These are phyloP conservation scores for Dichomitus squalens DNA, from an alignment of 1,284 basidiomycete genomes.

Conservation along the genomic window DNA sequence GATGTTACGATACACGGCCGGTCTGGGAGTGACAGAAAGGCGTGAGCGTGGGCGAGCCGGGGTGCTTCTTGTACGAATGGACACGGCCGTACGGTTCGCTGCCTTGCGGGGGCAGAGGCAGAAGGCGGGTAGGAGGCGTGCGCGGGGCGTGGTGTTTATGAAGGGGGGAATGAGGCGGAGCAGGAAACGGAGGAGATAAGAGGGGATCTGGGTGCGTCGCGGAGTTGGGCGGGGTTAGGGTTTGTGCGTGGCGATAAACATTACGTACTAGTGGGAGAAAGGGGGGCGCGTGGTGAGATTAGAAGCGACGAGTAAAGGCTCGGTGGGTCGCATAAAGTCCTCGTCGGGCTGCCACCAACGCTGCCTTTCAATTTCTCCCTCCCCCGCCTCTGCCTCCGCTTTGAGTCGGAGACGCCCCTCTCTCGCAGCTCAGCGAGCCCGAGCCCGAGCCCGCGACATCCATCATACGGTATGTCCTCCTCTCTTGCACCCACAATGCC, in stretches of 20 bases:
- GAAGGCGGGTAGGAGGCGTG: neutral
- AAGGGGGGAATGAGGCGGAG: slow-evolving; percentile 9
- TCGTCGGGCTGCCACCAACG: slow-evolving; percentile 1
- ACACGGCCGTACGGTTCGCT: neutral
- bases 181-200: slow-evolving; percentile 18
- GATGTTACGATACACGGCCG: slow-evolving; percentile 14
- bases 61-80: neutral
- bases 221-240: slow-evolving; percentile 12
- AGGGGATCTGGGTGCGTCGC: slow-evolving; percentile 9
- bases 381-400: slow-evolving; percentile 30
- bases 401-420: slow-evolving; percentile 33
- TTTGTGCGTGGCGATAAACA: slow-evolving; percentile 4
- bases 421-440: slow-evolving; percentile 31
- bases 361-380: slow-evolving; percentile 28
- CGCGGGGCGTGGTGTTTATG: neutral
- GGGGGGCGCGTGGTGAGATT: slow-evolving; percentile 1
- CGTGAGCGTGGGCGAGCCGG: neutral
- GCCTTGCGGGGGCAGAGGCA: neutral
- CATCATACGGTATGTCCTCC: neutral
- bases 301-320: no score
- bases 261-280: slow-evolving; percentile 10
- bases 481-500: neutral
- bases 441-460: neutral
- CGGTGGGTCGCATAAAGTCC: slow-evolving; percentile 1
- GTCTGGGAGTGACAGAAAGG: neutral